Conservation (phyloP, 73 alveolate genomes). For the Durusdinium trenchii region DNA sequence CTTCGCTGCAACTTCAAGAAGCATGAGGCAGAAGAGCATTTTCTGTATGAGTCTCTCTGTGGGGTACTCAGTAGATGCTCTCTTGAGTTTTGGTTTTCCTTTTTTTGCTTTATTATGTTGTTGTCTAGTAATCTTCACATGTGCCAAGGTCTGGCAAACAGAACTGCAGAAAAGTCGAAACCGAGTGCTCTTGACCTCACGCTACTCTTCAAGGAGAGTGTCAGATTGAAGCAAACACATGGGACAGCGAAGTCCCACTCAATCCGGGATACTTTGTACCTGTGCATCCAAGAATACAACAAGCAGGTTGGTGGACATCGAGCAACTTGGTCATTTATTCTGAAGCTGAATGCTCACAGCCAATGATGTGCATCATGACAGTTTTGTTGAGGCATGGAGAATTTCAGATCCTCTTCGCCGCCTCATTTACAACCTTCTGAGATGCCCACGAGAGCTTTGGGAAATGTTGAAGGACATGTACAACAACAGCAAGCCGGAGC, state of each 20-base stretch:
- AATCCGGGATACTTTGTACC: neutral
- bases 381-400: neutral
- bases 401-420: neutral
- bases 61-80: neutral
- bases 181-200: slow-evolving; percentile 16
- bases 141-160: slow-evolving; percentile 32
- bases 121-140: no score
- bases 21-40: slow-evolving; percentile 6
- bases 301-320: slow-evolving; percentile 13
- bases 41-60: slow-evolving; percentile 22
- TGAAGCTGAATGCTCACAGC: no score
- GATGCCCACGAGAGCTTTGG: slow-evolving; percentile 8
- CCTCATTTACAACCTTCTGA: slow-evolving; percentile 4
- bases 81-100: neutral
- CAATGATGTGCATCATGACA: no score
- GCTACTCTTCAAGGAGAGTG: slow-evolving; percentile 44
- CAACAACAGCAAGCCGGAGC: slow-evolving; percentile 33
- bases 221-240: neutral
- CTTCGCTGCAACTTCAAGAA: slow-evolving; percentile 56
- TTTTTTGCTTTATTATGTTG: no score
- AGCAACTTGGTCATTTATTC: neutral
- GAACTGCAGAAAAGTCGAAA: slow-evolving; percentile 19
- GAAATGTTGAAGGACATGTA: neutral
- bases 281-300: slow-evolving; percentile 11
- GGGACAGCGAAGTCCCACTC: neutral